Conservation (phyloP, 495 filamentous ascomycete genomes). For the Hyphodiscus hymeniophilus region DNA sequence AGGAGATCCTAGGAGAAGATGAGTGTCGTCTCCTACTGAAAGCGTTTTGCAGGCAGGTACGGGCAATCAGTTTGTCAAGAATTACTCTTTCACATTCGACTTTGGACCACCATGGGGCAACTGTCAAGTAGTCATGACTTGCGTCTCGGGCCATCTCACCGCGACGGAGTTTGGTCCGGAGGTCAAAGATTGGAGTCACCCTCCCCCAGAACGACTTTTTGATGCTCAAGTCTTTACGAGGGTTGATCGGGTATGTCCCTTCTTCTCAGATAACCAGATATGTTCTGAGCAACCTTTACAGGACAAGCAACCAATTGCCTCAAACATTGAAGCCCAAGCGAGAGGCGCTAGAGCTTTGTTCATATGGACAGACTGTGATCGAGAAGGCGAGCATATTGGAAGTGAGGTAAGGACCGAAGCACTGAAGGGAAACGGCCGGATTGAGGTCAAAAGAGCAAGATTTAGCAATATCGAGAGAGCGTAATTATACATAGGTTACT, state of each 20-base stretch:
- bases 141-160: conserved; percentile 80
- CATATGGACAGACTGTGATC: conserved; percentile 99
- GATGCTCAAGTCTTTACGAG: conserved; percentile 63
- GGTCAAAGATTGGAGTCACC: conserved; percentile 67
- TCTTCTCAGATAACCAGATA: neutral
- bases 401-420: conserved; percentile 85
- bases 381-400: conserved; percentile 95
- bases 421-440: conserved; percentile 55
- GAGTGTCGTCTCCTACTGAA: conserved; percentile 25
- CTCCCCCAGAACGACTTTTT: conserved; percentile 71
- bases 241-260: conserved; percentile 50
- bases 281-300: conserved; percentile 25
- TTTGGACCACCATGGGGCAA: conserved; percentile 75
- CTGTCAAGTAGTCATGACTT: conserved; percentile 85
- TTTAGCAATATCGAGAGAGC: conserved; percentile 96
- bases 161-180: conserved; percentile 58
- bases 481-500: conserved; percentile 40
- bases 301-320: conserved; percentile 73
- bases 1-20: neutral
- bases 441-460: conserved; percentile 75
- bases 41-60: conserved; percentile 38
- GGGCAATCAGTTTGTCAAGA: conserved; percentile 76
- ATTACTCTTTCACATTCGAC: conserved; percentile 84
- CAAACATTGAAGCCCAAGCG: conserved; percentile 77
- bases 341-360: conserved; percentile 60